Conservation (phyloP, 192 early-diverging fungal genomes). For the Powellomyces hirtus region DNA sequence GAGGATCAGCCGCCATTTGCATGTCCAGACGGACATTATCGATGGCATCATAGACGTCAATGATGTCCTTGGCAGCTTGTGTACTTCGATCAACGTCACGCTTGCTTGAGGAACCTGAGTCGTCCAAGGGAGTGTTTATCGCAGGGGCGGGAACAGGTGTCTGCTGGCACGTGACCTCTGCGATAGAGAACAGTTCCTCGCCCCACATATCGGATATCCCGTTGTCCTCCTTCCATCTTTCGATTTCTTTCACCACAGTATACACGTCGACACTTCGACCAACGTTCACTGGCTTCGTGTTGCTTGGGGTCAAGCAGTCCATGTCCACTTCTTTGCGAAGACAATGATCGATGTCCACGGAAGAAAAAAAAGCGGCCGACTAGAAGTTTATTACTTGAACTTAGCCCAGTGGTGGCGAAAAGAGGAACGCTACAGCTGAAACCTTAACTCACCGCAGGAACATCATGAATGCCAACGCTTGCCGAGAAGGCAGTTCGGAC, state of each 20-base stretch:
- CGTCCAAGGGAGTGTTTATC: too few species aligned
- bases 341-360: conserved; percentile 88
- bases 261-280: conserved; percentile 28
- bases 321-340: conserved; percentile 89
- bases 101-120: too few species aligned
- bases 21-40: not conserved
- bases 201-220: not conserved
- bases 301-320: conserved; percentile 84
- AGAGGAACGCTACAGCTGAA: not conserved
- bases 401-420: not conserved
- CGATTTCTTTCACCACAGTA: conserved; percentile 6
- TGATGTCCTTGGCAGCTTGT: too few species aligned
- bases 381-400: conserved; percentile 9
- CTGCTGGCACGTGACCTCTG: too few species aligned
- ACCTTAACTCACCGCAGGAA: conserved; percentile 66
- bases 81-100: too few species aligned
- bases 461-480: conserved; percentile 77
- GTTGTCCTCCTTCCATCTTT: not conserved
- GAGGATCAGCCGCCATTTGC: not conserved
- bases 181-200: not conserved
- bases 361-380: conserved; percentile 91
- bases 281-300: conserved; percentile 32
- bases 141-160: too few species aligned
- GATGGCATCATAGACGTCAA: not conserved
- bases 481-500: conserved; percentile 83